Evolutionary conservation across 192 early-diverging fungal species (phyloP), one percentile per base, ranked within the genome.

Genomic region (Funneliformis mosseae): DNA sequence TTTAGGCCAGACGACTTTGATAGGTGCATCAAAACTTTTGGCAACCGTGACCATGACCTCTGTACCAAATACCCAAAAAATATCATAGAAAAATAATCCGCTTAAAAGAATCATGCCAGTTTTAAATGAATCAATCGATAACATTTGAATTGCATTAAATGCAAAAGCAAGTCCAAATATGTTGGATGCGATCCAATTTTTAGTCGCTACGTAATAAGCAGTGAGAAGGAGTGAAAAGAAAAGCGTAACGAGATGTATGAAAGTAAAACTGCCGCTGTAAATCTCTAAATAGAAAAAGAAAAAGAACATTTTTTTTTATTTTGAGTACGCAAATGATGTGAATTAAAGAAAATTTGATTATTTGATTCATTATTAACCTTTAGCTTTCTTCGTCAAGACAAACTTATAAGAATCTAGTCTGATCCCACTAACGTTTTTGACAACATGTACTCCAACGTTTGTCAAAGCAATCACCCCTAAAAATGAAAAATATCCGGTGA

Each of bases 61-160:
- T 8, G 97, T 98, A 46, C 96, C 96, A 89, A 99, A 99, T 78
- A 99, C 97, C 97, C 97, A 99, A 80, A 98, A 99, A 70, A 99
- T 91, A 85, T 99, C 97, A 82, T 99, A 99, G 33, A 97, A 83
- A 87, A 99, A 99, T 60, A 99, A 85, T 21, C 94, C 97, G 27
- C 90, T 84, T 39, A 99, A 90, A 69, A 99, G 89, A 41, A 96
- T 94, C 88, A 97, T 96, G n/a, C 97, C 97, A 1, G 96, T 98
- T 84, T 93, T 94, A 90, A 98, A 98, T 8, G 96, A 97, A 84
- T 98, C 96, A 38, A 99, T 87, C 3, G 95, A 92, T 60, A 99
- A 87, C 39, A 99, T 87, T 74, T 92, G 89, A 76, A 98, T 92
- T 23, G 95, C 93, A 66, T 94, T 93, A 28, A 94, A 85, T 25